Evolutionary conservation across 208 protist genomes (phyloP).

Genomic region (Acanthamoeba lugdunensis): DNA sequence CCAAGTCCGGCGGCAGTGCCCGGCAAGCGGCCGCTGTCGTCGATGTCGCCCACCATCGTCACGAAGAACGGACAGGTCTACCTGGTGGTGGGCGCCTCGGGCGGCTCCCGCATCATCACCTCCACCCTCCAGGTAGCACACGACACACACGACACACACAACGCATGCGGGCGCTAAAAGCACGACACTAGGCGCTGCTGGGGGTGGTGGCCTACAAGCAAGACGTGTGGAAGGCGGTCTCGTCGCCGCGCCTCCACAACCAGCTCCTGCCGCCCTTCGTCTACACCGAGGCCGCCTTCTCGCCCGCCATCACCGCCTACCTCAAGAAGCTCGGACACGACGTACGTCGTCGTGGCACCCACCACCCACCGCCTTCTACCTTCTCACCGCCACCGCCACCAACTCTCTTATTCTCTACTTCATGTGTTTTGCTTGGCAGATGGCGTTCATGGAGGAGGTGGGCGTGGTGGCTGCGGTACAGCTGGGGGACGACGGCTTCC

Average conservation of each 20-base stretch:
- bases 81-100: constrained; percentile 77
- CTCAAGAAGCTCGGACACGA: constrained; percentile 7
- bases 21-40: constrained; percentile 85
- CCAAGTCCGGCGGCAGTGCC: constrained; percentile 39
- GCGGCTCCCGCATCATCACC: constrained; percentile 82
- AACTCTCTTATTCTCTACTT: neutral
- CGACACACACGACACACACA: neutral
- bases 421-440: neutral
- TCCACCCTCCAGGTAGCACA: constrained; percentile 26
- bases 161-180: too few relatives aligned
- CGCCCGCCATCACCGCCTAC: neutral
- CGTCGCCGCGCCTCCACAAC: constrained; percentile 51
- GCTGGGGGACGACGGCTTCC: neutral
- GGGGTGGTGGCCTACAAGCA: constrained; percentile 52
- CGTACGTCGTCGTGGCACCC: neutral
- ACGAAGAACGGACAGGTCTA: constrained; percentile 65
- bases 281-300: constrained; percentile 25
- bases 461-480: constrained; percentile 8
- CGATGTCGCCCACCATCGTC: constrained; percentile 83
- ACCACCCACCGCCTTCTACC: too few relatives aligned
- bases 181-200: neutral
- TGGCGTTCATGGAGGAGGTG: constrained; percentile 31
- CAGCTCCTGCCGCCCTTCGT: constrained; percentile 44
- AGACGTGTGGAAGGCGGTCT: constrained; percentile 24
- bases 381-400: neutral